phyloP scores from a whole-genome alignment of 208 protist genomes.

The Porcisia deanei region DNA sequence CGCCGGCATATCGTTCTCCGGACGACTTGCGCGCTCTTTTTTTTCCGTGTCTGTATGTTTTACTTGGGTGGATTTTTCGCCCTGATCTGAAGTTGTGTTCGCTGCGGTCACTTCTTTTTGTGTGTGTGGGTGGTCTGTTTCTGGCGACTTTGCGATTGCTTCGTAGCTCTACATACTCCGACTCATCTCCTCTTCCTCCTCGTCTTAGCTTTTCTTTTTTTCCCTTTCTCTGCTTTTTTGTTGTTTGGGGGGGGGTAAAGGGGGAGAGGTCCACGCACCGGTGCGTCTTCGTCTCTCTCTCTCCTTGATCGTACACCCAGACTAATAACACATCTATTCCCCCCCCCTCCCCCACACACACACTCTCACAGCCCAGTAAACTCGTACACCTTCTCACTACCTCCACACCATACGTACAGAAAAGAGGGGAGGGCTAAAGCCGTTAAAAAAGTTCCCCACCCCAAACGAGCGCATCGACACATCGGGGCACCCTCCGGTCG shows the following conservation, averaged over 20 bases:
- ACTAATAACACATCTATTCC: too few relatives aligned
- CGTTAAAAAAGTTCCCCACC: neutral
- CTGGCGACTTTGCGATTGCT: neutral
- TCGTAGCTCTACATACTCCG: neutral
- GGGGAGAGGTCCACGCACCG: too few relatives aligned
- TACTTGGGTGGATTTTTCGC: neutral
- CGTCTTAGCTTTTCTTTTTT: neutral
- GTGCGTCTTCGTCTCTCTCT: too few relatives aligned
- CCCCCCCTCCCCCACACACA: too few relatives aligned
- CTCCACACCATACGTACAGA: neutral
- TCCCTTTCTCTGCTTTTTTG: neutral
- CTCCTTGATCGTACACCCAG: too few relatives aligned
- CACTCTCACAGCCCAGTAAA: neutral
- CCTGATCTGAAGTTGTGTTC: neutral
- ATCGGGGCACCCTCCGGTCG: neutral
- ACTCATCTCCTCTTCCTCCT: neutral
- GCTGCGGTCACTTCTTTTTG: neutral
- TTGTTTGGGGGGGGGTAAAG: too few relatives aligned
- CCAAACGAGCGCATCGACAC: neutral
- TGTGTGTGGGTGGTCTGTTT: slow-evolving; percentile 6
- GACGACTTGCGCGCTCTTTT: neutral
- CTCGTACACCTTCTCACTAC: neutral
- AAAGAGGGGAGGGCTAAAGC: neutral
- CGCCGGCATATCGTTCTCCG: too few relatives aligned
- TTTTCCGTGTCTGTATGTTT: neutral